phyloP scores from a whole-genome alignment of 768 basidiomycete species.

The Mycena rebaudengoi region DNA sequence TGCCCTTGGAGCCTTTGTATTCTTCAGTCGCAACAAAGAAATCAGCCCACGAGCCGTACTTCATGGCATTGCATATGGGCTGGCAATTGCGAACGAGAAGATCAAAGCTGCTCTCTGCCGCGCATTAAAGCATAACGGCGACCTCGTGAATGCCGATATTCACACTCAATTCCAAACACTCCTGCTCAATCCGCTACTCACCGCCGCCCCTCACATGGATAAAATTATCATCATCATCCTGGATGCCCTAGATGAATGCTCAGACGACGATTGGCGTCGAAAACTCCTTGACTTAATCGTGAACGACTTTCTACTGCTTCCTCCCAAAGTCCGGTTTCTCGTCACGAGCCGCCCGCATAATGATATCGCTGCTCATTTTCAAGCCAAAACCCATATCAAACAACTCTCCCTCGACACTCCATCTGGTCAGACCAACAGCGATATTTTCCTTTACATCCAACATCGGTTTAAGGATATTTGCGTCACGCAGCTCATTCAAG shows the following conservation, averaged over 20 bases:
- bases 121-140: neutral
- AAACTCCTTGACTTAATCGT: conserved; percentile 26
- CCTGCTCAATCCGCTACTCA: neutral
- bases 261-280: conserved; percentile 13
- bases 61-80: neutral
- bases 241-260: conserved; percentile 26
- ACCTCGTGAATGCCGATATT: neutral
- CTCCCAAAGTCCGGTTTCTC: conserved; percentile 29
- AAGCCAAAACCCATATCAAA: neutral
- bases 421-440: neutral
- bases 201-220: neutral
- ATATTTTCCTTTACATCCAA: neutral
- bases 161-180: neutral
- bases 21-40: neutral
- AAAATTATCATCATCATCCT: conserved; percentile 10
- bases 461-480: neutral
- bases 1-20: neutral
- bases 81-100: neutral
- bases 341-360: conserved; percentile 20
- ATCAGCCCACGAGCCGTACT: neutral
- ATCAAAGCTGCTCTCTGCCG: neutral
- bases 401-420: neutral
- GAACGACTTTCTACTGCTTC: conserved; percentile 18
- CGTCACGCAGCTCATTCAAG: neutral
- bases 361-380: neutral